Evolutionary conservation across 1,139 yeast genomes (phyloP), one percentile per base, ranked within the genome.

Genomic region (Candida sp.): DNA sequence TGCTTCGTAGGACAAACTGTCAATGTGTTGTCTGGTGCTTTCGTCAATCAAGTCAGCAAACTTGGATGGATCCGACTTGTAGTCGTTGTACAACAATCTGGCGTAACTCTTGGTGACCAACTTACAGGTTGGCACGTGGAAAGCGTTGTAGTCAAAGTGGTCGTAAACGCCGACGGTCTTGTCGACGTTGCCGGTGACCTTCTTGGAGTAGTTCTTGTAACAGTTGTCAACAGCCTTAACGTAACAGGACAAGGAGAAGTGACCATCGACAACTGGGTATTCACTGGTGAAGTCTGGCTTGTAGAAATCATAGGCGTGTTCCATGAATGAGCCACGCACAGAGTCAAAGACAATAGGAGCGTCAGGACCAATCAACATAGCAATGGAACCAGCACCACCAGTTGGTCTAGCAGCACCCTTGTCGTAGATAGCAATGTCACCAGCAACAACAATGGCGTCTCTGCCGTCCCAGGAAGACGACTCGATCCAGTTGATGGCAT

Each of bases 371-470:
- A 96, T 89, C 70, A 90, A 85, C 68, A 96, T 66, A 47, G 99
- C 99, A 54, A 94, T 96, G 50, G 96, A 84, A 66, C 99, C 99
- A 54, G 96, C 98, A 75, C 99, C 99, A 70, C 99, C 99, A 53
- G 99, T 94, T 65, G 99, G 99, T 80, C 99, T 88, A 51, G 99
- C 99, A 47, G 96, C 88, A 69, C 99, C 99, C 76, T 93, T 84
- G 63, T 94, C 92, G 75, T 96, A 96, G 63, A 96, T 88, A 67
- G 99, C 99, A 70, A 96, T 94, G 73, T 96, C 99, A 72, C 98
- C 98, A 67, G 96, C 87, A 40, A 93, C 97, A 52, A 93, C 99
- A 64, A 94, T 85, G 54, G 99, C 99, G 66, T 94, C 93, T 73
- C 99, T 86, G 58, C 99, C 99, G 68, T 96, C 99, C 99, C 99